phyloP scores from a whole-genome alignment of 2,329 filamentous ascomycete genomes.

The Beauveria australis region DNA sequence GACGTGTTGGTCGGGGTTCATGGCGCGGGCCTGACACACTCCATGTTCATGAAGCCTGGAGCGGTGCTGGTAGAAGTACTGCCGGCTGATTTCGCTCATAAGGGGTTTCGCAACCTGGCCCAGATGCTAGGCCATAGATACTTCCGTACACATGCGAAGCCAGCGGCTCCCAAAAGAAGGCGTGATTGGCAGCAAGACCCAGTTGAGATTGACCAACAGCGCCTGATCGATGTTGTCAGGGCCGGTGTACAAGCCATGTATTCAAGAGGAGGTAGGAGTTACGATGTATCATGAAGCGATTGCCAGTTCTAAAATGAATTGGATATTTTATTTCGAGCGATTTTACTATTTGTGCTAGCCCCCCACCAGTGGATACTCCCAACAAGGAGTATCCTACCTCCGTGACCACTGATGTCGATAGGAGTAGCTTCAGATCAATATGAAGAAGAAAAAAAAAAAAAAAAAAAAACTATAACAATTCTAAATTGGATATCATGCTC shows the following conservation, averaged over 20 bases:
- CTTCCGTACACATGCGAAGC: slow-evolving; percentile 26
- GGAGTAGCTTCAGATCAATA: too few species aligned
- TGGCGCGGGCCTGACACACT: slow-evolving; percentile 34
- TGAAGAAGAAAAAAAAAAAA: too few species aligned
- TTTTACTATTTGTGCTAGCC: too few species aligned
- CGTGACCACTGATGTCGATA: too few species aligned
- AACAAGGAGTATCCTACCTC: too few species aligned
- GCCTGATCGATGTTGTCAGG: not conserved
- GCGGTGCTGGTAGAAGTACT: slow-evolving; percentile 34
- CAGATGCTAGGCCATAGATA: slow-evolving; percentile 28
- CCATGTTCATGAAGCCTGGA: slow-evolving; percentile 29
- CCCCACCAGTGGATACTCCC: too few species aligned
- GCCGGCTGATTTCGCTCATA: slow-evolving; percentile 19
- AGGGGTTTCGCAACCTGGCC: slow-evolving; percentile 33
- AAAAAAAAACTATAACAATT: too few species aligned
- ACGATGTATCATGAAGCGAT: not conserved
- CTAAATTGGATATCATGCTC: too few species aligned
- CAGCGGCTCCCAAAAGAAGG: not conserved
- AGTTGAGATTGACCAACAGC: not conserved
- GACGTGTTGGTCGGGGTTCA: slow-evolving; percentile 36
- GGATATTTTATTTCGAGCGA: too few species aligned
- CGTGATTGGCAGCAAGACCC: not conserved
- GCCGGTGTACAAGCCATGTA: not conserved
- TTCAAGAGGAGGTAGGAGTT: not conserved
- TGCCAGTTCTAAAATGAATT: not conserved